Evolutionary conservation across 2,329 filamentous ascomycete genomes (phyloP).

Genomic region (Penicillium sp.): DNA sequence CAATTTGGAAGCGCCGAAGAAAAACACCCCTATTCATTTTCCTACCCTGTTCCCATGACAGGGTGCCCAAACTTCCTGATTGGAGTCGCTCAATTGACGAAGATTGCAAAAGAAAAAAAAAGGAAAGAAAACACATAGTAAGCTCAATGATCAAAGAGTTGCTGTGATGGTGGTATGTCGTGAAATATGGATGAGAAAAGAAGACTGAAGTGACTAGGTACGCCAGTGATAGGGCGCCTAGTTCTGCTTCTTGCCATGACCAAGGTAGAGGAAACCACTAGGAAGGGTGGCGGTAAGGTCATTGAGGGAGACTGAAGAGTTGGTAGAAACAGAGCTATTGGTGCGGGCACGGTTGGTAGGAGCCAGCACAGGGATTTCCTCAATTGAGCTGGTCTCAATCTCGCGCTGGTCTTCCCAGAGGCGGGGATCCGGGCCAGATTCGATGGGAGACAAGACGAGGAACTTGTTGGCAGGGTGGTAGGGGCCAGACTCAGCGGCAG

Average conservation of each 20-base stretch:
- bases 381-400: slow-evolving; percentile 10
- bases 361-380: slow-evolving; percentile 12
- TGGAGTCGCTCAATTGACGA: slow-evolving; percentile 8
- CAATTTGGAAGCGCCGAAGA: not conserved
- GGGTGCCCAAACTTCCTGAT: slow-evolving; percentile 2
- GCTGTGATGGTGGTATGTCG: slow-evolving; percentile 12
- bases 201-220: not conserved
- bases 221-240: slow-evolving; percentile 12
- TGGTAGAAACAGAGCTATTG: slow-evolving; percentile 30
- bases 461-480: slow-evolving; percentile 23
- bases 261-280: slow-evolving; percentile 30
- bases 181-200: slow-evolving; percentile 4
- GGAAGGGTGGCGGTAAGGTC: slow-evolving; percentile 17
- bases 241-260: slow-evolving; percentile 20
- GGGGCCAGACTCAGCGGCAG: slow-evolving; percentile 19
- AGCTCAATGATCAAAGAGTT: slow-evolving; percentile 11
- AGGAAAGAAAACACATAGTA: not conserved
- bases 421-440: slow-evolving; percentile 29
- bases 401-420: slow-evolving; percentile 19
- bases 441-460: slow-evolving; percentile 31
- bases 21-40: slow-evolving; percentile 5
- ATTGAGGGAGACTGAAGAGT: slow-evolving; percentile 16
- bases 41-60: not conserved
- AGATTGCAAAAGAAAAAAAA: slow-evolving; percentile 6
- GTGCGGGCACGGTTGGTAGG: slow-evolving; percentile 21